A percentile compares a stretch with the other conserved stretches of the same genome.
These are phyloP conservation scores for Yarrowia deformans DNA, from an alignment of 805 yeast species.

Conservation along the genomic window DNA sequence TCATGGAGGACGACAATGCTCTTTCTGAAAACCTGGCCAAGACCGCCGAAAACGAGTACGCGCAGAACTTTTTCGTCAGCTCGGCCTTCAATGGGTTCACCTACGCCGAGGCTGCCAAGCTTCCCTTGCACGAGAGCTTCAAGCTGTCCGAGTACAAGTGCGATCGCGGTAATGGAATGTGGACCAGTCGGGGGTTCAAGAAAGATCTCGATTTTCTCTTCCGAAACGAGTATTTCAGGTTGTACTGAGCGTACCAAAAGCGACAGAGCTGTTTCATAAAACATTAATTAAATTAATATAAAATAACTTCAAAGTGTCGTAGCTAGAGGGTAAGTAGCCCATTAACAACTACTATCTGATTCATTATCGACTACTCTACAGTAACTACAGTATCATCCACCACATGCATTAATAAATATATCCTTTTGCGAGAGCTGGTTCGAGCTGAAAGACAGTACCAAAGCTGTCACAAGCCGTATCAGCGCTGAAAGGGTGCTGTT, in stretches of 20 bases:
- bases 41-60: constrained; percentile 27
- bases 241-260: no score
- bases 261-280: no score
- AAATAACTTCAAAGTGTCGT: no score
- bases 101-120: constrained; percentile 1
- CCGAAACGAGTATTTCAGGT: constrained; percentile 4
- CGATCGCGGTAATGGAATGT: constrained; percentile 24
- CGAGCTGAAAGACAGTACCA: no score
- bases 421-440: not conserved
- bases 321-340: no score
- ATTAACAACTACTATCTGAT: no score
- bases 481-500: no score
- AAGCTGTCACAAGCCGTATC: no score
- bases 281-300: no score
- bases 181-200: constrained; percentile 6
- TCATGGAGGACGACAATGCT: constrained; percentile 4
- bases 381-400: not conserved
- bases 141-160: constrained; percentile 13
- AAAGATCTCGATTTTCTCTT: constrained; percentile 19
- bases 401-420: constrained; percentile 23
- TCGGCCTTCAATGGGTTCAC: constrained; percentile 21
- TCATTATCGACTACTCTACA: no score
- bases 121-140: constrained; percentile 7
- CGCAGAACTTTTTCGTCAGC: constrained; percentile 14
- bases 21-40: constrained; percentile 18